Percentiles rank a stretch among this genome's conserved stretches.
Conservation (phyloP, 2,329 filamentous ascomycete genomes). For the Domatiomyces globalis region DNA sequence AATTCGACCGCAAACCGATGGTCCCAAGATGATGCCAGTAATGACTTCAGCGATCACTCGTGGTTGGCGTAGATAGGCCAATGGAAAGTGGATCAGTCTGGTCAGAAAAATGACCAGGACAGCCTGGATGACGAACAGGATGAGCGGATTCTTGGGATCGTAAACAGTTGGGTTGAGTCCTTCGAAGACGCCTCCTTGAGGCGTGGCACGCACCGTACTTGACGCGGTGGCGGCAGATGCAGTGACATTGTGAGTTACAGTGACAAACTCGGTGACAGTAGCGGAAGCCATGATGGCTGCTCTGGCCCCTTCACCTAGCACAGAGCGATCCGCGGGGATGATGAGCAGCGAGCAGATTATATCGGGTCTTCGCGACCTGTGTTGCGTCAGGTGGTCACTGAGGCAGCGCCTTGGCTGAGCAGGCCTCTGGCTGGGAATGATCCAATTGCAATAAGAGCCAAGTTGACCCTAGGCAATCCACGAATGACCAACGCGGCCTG, state of each 20-base stretch:
- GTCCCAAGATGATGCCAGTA: constrained; percentile 71
- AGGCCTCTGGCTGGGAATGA: too few relatives aligned
- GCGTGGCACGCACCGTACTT: constrained; percentile 26
- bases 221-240: constrained; percentile 15
- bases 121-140: constrained; percentile 61
- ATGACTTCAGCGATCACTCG: constrained; percentile 75
- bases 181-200: constrained; percentile 58
- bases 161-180: constrained; percentile 55
- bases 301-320: neutral
- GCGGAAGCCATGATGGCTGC: constrained; percentile 10
- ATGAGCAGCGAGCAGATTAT: too few relatives aligned
- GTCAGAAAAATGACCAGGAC: constrained; percentile 63
- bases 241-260: constrained; percentile 10
- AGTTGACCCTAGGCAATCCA: too few relatives aligned
- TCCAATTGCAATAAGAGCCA: too few relatives aligned
- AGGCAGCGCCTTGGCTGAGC: too few relatives aligned
- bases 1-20: constrained; percentile 76
- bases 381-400: too few relatives aligned
- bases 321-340: too few relatives aligned
- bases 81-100: constrained; percentile 59
- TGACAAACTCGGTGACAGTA: constrained; percentile 14
- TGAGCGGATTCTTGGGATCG: constrained; percentile 57
- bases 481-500: too few relatives aligned
- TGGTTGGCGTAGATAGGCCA: constrained; percentile 63
- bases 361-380: too few relatives aligned